These are phyloP conservation scores for Lobosporangium transversale DNA, from an alignment of 192 early-diverging fungal species.

Conservation along the genomic window DNA sequence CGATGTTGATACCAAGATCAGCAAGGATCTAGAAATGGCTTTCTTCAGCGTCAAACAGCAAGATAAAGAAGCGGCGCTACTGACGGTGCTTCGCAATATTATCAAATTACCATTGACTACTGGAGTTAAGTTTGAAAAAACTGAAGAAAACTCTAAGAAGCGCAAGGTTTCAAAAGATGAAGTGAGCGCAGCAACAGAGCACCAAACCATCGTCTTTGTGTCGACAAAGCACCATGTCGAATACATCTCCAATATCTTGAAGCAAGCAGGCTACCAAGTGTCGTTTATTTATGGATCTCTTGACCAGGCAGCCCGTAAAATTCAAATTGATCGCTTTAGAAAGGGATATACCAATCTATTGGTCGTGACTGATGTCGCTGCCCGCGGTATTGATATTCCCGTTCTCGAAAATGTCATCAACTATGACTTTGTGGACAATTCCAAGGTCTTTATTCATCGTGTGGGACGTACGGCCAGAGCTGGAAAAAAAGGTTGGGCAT, in stretches of 20 bases:
- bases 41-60: slow-evolving; percentile 88
- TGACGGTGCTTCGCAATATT: slow-evolving; percentile 82
- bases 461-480: slow-evolving; percentile 97
- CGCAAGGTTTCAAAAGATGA: slow-evolving; percentile 51
- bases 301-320: slow-evolving; percentile 90
- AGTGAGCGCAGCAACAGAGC: slow-evolving; percentile 38
- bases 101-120: slow-evolving; percentile 73
- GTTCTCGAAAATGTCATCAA: slow-evolving; percentile 97
- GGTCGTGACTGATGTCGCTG: slow-evolving; percentile 98
- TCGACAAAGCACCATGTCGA: slow-evolving; percentile 99
- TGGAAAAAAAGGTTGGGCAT: slow-evolving; percentile 92
- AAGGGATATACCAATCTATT: slow-evolving; percentile 80
- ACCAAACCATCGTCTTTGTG: slow-evolving; percentile 93
- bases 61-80: slow-evolving; percentile 90
- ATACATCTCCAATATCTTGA: slow-evolving; percentile 83
- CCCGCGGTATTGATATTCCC: slow-evolving; percentile 99
- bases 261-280: slow-evolving; percentile 72
- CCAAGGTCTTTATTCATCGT: slow-evolving; percentile 97
- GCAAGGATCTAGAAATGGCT: slow-evolving; percentile 93
- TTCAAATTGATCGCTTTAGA: slow-evolving; percentile 88
- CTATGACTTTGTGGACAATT: slow-evolving; percentile 91
- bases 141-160: slow-evolving; percentile 54
- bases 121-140: slow-evolving; percentile 52
- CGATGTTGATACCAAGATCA: slow-evolving; percentile 96
- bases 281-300: slow-evolving; percentile 96